These are phyloP conservation scores for Yamadazyma nakazawae DNA, from an alignment of 805 yeast genomes.

Conservation along the genomic window DNA sequence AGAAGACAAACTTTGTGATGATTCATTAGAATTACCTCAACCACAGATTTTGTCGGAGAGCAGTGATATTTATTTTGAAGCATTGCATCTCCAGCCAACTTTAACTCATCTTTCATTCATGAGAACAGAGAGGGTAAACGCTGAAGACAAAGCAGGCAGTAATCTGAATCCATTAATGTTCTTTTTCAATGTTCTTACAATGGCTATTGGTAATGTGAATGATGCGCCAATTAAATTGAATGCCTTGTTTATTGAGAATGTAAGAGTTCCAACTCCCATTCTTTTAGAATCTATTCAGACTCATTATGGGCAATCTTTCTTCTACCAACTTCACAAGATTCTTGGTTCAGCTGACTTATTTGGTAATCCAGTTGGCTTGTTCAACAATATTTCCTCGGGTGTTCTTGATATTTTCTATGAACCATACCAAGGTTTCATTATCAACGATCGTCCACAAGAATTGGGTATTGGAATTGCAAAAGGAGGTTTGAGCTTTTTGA, in stretches of 20 bases:
- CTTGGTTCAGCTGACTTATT: slow-evolving; percentile 94
- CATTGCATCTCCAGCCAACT: slow-evolving; percentile 87
- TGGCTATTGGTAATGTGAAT: slow-evolving; percentile 96
- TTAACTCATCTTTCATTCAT: slow-evolving; percentile 87
- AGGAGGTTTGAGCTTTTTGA: slow-evolving; percentile 91
- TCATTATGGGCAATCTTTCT: slow-evolving; percentile 88
- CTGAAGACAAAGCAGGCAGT: slow-evolving; percentile 51
- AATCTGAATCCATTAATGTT: slow-evolving; percentile 69
- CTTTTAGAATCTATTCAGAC: slow-evolving; percentile 67
- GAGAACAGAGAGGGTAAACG: slow-evolving; percentile 75
- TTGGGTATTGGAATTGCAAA: slow-evolving; percentile 93
- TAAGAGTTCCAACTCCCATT: slow-evolving; percentile 78
- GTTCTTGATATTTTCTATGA: slow-evolving; percentile 95
- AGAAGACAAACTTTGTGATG: slow-evolving; percentile 57
- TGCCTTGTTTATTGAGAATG: slow-evolving; percentile 83
- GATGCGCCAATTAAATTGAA: slow-evolving; percentile 93
- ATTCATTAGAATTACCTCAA: slow-evolving; percentile 62
- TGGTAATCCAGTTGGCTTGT: slow-evolving; percentile 96
- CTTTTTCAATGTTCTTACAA: slow-evolving; percentile 79
- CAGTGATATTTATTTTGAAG: slow-evolving; percentile 86
- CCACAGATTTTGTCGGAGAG: slow-evolving; percentile 55
- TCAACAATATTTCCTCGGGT: slow-evolving; percentile 90
- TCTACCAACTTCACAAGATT: slow-evolving; percentile 87
- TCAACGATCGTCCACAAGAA: slow-evolving; percentile 95
- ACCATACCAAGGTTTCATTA: slow-evolving; percentile 92